phyloP scores from a whole-genome alignment of 441 rosid genomes.

The Gossypium davidsonii region DNA sequence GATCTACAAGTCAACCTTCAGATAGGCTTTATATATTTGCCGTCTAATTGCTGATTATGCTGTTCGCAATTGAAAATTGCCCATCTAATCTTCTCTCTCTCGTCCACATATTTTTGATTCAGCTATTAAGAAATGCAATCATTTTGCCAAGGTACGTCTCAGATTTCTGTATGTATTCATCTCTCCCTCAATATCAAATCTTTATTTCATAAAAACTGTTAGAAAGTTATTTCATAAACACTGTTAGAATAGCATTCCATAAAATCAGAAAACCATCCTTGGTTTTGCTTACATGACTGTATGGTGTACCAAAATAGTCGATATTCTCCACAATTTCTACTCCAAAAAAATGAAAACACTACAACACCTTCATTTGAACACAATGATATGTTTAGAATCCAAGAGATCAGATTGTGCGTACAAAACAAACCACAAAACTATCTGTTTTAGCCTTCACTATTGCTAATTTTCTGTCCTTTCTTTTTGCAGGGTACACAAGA shows the following conservation, averaged over 20 bases:
- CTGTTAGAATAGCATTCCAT: not conserved
- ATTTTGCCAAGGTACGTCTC: slow-evolving; percentile 1
- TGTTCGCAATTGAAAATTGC: not conserved
- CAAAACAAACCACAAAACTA: not conserved
- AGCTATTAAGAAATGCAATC: not conserved
- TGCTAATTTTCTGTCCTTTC: not conserved
- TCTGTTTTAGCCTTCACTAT: not conserved
- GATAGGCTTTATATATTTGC: not conserved
- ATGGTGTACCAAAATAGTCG: not conserved
- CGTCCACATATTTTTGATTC: not conserved
- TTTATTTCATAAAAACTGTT: not conserved
- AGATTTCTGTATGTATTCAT: not conserved
- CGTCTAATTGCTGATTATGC: not conserved
- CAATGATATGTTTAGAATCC: not conserved
- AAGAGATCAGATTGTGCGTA: slow-evolving; percentile 5
- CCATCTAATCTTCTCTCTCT: not conserved
- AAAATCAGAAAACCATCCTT: not conserved
- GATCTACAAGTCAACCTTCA: not conserved
- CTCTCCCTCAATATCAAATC: not conserved
- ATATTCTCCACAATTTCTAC: not conserved
- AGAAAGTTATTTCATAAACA: not conserved
- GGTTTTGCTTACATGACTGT: not conserved
- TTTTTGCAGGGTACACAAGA: slow-evolving; percentile 2
- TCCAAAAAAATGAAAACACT: not conserved
- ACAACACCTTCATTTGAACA: not conserved